Base-by-base conservation (phyloP, 2,329 filamentous ascomycete species). In the Aspergillus sergii region DNA sequence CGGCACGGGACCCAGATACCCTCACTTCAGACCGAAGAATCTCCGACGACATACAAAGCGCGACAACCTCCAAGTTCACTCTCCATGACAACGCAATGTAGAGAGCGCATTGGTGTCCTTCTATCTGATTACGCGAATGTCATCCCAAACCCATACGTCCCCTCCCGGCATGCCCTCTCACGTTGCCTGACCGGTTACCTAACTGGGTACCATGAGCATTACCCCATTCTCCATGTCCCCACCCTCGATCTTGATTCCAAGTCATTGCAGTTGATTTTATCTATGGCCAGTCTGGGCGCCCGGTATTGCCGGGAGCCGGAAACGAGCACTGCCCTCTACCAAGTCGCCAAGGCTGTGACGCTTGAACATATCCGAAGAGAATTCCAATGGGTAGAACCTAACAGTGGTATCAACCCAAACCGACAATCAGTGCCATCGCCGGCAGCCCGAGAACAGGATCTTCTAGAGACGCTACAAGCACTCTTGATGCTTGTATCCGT, bases 221-320 rank as follows among this genome's bases (percentile, higher is more conserved):
- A 76, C 36, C 74, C 74, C 0, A 69, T 76, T 32, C 59, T 76
- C 46, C 74, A 76, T 56, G 70, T 73, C n/a, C 72, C 74, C 1
- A 76, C 74, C 4, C 51, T 76, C 10, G 59, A 73, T 55, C 65
- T 73, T 8, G 72, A 76, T 5, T 36, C 62, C 0, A 64, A 72
- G 53, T 66, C 71, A 4, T 41, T 72, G 12, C 72, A 71, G 8
- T 58, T 75, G 1, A 71, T 76, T 19, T 56, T 75, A 2, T 69
- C 73, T 0, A 76, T 76, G 74, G 74, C 74, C 1, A 68, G 73
- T 1, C 55, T 76, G 11, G 74, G 74, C 2, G 74, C 74, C 8
- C 71, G 73, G 11, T 76, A 76, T 45, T 75, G 73, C 48, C 69
- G 74, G 1, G 74, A 76, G 54, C 74, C 72, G 14, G 73, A 75